Conservation (phyloP, 2,329 filamentous ascomycete genomes). For the Alternaria sp. region DNA sequence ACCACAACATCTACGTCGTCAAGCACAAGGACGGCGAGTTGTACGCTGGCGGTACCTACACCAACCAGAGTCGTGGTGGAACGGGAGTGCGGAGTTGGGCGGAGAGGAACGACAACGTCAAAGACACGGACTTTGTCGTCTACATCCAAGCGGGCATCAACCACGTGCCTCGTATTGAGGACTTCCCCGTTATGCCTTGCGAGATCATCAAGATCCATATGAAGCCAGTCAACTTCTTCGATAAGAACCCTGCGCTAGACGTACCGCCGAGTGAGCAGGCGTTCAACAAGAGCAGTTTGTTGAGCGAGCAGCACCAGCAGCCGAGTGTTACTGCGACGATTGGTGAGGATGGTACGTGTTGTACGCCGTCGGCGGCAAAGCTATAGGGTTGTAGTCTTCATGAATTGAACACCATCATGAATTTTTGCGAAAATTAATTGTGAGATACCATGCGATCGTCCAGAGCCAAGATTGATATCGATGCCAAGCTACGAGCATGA, state of each 20-base stretch:
- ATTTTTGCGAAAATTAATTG: not conserved
- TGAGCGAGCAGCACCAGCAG: constrained; percentile 49
- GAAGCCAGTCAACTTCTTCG: constrained; percentile 66
- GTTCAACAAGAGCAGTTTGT: constrained; percentile 52
- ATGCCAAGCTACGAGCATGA: not conserved
- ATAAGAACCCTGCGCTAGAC: constrained; percentile 65
- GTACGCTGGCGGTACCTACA: constrained; percentile 66
- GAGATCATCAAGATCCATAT: constrained; percentile 65
- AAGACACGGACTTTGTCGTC: constrained; percentile 63
- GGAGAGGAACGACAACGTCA: constrained; percentile 59
- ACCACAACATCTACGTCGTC: constrained; percentile 65
- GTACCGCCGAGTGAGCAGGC: constrained; percentile 61
- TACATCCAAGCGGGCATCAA: constrained; percentile 66
- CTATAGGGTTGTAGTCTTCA: not conserved
- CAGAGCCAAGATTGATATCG: not conserved
- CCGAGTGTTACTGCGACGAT: constrained; percentile 45
- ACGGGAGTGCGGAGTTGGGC: constrained; percentile 58
- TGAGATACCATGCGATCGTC: not conserved
- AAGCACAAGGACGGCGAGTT: constrained; percentile 65
- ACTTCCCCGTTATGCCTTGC: constrained; percentile 48
- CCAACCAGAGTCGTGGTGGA: constrained; percentile 64
- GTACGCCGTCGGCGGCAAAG: constrained; percentile 39
- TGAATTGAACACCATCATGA: not conserved
- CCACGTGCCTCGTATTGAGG: constrained; percentile 61
- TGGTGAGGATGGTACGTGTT: constrained; percentile 48